These are phyloP conservation scores for Kodamaea sagamina DNA, from an alignment of 805 yeast genomes.

Conservation along the genomic window DNA sequence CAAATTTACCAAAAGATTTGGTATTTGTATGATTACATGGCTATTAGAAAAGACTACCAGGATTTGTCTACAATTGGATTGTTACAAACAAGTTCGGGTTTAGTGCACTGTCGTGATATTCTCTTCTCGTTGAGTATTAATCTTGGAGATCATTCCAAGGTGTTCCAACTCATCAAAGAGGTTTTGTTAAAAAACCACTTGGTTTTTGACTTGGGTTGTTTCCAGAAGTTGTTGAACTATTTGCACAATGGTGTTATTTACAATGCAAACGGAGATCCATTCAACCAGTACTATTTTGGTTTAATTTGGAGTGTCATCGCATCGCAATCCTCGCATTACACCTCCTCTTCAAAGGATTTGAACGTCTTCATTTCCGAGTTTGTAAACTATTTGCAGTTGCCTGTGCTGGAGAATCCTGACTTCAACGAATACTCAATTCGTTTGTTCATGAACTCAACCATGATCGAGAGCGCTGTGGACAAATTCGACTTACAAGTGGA, in stretches of 20 bases:
- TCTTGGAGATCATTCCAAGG: constrained; percentile 34
- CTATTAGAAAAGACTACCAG: constrained; percentile 40
- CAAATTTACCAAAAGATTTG: constrained; percentile 24
- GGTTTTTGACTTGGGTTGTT: constrained; percentile 29
- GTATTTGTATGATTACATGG: constrained; percentile 35
- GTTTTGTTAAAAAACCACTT: constrained; percentile 33
- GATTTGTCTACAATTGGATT: constrained; percentile 9
- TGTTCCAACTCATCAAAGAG: constrained; percentile 40
- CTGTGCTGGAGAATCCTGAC: constrained; percentile 5
- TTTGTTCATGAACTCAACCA: constrained; percentile 30
- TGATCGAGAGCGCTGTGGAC: constrained; percentile 29
- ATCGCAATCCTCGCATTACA: constrained; percentile 31
- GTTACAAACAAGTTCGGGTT: constrained; percentile 10
- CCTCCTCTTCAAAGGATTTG: constrained; percentile 20
- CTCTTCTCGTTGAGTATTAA: constrained; percentile 36
- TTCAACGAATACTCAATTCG: constrained; percentile 18
- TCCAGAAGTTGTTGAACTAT: constrained; percentile 32
- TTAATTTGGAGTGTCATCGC: constrained; percentile 38
- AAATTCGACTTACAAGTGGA: constrained; percentile 29
- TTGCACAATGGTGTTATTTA: constrained; percentile 28
- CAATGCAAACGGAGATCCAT: constrained; percentile 19
- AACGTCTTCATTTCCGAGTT: constrained; percentile 36
- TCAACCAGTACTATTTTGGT: constrained; percentile 31
- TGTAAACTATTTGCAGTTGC: constrained; percentile 21
- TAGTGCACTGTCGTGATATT: constrained; percentile 27